phyloP scores from a whole-genome alignment of 106 monocot genomes.

The Allium cepa region DNA sequence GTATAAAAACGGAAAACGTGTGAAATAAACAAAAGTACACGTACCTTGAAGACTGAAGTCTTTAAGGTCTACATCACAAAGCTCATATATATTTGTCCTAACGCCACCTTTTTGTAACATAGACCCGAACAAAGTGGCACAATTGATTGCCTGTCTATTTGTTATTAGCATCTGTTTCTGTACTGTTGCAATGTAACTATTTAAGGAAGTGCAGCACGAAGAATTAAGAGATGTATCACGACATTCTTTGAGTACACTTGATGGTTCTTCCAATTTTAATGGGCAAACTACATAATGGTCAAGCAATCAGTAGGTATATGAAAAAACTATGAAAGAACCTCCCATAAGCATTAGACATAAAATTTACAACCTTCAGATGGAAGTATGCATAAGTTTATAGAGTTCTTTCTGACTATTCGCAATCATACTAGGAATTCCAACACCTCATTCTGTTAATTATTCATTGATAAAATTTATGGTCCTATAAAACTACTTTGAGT shows the following conservation, averaged over 20 bases:
- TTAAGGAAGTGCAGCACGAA: conserved; percentile 73
- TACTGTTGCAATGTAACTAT: conserved; percentile 52
- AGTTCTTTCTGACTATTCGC: no score
- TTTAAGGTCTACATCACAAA: conserved; percentile 87
- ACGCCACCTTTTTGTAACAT: conserved; percentile 93
- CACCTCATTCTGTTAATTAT: no score
- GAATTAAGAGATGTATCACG: conserved; percentile 41
- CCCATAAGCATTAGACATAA: no score
- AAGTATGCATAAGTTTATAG: no score
- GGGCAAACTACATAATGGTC: conserved; percentile 59
- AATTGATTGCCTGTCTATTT: conserved; percentile 95
- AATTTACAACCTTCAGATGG: no score
- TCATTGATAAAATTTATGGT: no score
- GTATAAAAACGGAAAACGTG: no score
- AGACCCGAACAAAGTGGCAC: conserved; percentile 92
- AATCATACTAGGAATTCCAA: no score
- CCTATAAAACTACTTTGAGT: no score
- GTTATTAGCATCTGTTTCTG: conserved; percentile 98
- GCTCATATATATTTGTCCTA: conserved; percentile 70
- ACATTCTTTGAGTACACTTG: conserved; percentile 64
- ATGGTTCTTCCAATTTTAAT: conserved; percentile 77
- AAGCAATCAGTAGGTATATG: no score
- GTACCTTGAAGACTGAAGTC: conserved; percentile 98
- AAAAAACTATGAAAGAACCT: no score
- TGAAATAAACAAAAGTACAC: background rate